Percentiles rank a stretch among this genome's conserved stretches.
phyloP scores from a whole-genome alignment of 75 land plant genomes.

The Adiantum capillusveneris region DNA sequence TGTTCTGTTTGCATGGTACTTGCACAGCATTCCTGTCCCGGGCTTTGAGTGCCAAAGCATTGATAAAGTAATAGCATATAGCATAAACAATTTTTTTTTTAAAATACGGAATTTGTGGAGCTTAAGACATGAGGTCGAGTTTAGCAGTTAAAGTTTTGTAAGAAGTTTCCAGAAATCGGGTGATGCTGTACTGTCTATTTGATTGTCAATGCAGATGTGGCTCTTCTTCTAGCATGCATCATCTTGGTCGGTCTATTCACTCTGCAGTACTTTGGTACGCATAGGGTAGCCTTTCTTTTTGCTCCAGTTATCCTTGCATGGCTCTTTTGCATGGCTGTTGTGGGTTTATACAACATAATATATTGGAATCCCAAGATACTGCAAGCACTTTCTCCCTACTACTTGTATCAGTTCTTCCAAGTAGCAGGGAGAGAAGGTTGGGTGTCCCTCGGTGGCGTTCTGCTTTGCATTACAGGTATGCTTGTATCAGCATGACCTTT shows the following conservation, averaged over 20 bases:
- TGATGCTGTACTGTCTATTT: too few relatives aligned
- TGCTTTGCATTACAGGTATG: conserved; percentile 70
- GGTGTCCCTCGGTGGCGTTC: conserved; percentile 72
- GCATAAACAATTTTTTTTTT: too few relatives aligned
- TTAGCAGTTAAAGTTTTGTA: too few relatives aligned
- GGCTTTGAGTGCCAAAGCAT: too few relatives aligned
- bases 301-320: conserved; percentile 63
- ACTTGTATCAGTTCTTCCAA: conserved; percentile 50
- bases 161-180: too few relatives aligned
- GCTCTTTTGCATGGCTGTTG: conserved; percentile 48
- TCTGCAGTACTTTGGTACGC: conserved; percentile 76
- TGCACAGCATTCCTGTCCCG: too few relatives aligned
- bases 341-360: conserved; percentile 66
- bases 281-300: conserved; percentile 60
- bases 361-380: conserved; percentile 55
- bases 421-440: conserved; percentile 53
- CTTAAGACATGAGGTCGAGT: too few relatives aligned
- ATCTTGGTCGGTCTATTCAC: conserved; percentile 61
- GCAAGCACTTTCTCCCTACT: conserved; percentile 59
- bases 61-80: too few relatives aligned
- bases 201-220: conserved; percentile 49
- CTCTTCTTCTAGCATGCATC: conserved; percentile 37
- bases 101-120: too few relatives aligned
- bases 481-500: conserved; percentile 52
- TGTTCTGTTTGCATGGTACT: too few relatives aligned